Base-by-base conservation (phyloP, 768 basidiomycete genomes). In the Nidula microcarpa region DNA sequence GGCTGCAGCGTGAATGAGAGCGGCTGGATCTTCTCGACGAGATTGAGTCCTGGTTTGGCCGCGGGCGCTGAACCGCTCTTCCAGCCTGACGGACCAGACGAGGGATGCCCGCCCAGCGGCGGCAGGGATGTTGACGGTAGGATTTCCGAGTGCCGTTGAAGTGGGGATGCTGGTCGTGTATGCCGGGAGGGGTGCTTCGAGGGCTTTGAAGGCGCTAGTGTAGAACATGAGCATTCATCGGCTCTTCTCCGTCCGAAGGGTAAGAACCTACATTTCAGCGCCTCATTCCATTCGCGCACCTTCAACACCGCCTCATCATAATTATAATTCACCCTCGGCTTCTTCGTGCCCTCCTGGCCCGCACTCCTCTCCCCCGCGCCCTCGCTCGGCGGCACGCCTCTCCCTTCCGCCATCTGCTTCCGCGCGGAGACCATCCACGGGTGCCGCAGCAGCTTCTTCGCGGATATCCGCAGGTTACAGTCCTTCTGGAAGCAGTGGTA, bases 401-500 rank as follows among this genome's bases (percentile, higher is more conserved):
- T 76, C 23, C 68, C 75, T 13, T 73, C 74, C 35, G 65, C 67
- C 73, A 91, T 78, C 65, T 94, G 89, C 63, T 84, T 87, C 62
- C 87, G 80, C 1, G 92, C 86, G 0, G 89, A 80, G 10, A 87
- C 73, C 94, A 99, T 98, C 97, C 97, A 99, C 18, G 94, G 92
- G 63, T 99, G 97, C 62, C 80, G 79, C 17, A 97, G 74, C 16
- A 99, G 76, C 71, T 98, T 98, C 71, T 89, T 90, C 5, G 96
- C 97, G 0, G 91, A 89, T 60, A 98, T 88, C 17, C 97, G 88
- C 32, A 99, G 77, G 70, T 98, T 96, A 57, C 85, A 85, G 64
- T 98, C 96, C 70, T 98, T 98, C 75, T 98, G 96, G 69, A 99
- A 99, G 64, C 97, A 98, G 55, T 97, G 94, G 61, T 91, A 90